Conservation (phyloP, 805 yeast species). For the Suhomyces emberorum region DNA sequence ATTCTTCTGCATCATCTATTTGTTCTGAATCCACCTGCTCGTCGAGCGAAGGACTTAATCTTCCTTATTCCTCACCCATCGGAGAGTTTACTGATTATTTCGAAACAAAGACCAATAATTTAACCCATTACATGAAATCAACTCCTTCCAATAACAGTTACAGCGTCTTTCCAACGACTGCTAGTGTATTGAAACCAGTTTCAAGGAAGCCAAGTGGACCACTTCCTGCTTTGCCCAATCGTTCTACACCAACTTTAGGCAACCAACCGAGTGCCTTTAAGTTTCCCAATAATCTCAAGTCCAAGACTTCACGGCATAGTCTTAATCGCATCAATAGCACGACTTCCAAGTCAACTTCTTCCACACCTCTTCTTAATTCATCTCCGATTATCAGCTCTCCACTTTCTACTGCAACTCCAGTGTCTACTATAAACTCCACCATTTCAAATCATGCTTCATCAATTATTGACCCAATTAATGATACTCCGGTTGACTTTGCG, state of each 20-base stretch:
- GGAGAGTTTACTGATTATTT: constrained; percentile 24
- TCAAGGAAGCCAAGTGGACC: constrained; percentile 9
- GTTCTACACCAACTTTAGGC: constrained; percentile 1
- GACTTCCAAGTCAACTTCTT: constrained; percentile 6
- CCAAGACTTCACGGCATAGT: constrained; percentile 9
- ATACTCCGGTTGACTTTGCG: constrained; percentile 36
- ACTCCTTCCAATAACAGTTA: not conserved
- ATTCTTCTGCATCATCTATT: constrained; percentile 30
- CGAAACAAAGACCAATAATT: constrained; percentile 13
- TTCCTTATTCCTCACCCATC: constrained; percentile 22
- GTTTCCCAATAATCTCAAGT: constrained; percentile 10
- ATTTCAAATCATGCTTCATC: constrained; percentile 15
- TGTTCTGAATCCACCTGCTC: constrained; percentile 25
- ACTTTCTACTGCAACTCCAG: constrained; percentile 28
- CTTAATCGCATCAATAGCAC: constrained; percentile 10
- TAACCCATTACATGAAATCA: constrained; percentile 4
- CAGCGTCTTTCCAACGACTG: constrained; percentile 1
- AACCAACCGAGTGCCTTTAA: constrained; percentile 7
- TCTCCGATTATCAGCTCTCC: constrained; percentile 38
- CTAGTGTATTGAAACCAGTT: constrained; percentile 9
- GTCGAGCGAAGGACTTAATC: constrained; percentile 30
- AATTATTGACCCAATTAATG: constrained; percentile 37
- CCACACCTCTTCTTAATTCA: constrained; percentile 14
- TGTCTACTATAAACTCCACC: constrained; percentile 24
- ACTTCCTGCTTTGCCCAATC: constrained; percentile 3